Evolutionary conservation across 305 asterid genomes (phyloP).

Genomic region (Fraxinus albicans): DNA sequence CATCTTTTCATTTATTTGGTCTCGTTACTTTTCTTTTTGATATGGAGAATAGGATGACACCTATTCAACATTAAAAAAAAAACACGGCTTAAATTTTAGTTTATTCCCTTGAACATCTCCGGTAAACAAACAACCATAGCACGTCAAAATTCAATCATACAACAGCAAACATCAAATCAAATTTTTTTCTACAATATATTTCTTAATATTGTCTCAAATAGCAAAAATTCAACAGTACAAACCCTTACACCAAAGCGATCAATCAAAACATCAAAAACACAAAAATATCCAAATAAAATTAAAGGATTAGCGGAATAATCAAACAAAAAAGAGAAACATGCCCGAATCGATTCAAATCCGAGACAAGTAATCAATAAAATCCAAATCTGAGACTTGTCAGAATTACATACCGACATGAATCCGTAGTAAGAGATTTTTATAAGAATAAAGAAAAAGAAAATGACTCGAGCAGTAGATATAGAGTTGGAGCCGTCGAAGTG

Average conservation of each 20-base stretch:
- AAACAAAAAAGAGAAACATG: neutral
- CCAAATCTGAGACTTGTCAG: neutral
- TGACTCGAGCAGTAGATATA: conserved; percentile 16
- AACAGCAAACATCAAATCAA: conserved; percentile 23
- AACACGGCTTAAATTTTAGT: neutral
- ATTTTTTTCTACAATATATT: neutral
- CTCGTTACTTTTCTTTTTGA: neutral
- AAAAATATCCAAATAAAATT: conserved; percentile 8
- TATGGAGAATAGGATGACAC: neutral
- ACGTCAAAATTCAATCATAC: neutral
- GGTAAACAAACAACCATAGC: conserved; percentile 16
- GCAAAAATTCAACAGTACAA: conserved; percentile 7
- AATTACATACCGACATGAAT: conserved; percentile 33
- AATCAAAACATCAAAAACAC: conserved; percentile 21
- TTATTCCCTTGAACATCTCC: conserved; percentile 4
- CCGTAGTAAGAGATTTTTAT: neutral
- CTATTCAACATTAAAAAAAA: neutral
- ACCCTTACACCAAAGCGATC: conserved; percentile 25
- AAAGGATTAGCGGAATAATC: neutral
- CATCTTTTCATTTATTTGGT: neutral
- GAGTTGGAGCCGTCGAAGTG: conserved; percentile 3
- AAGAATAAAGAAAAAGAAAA: conserved; percentile 5
- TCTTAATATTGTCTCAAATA: conserved; percentile 2
- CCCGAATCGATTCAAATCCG: conserved; percentile 23
- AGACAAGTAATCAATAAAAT: conserved; percentile 11